Evolutionary conservation across 305 asterid genomes (phyloP), one percentile per base, ranked within the genome.

Genomic region (Fraxinus ornus): DNA sequence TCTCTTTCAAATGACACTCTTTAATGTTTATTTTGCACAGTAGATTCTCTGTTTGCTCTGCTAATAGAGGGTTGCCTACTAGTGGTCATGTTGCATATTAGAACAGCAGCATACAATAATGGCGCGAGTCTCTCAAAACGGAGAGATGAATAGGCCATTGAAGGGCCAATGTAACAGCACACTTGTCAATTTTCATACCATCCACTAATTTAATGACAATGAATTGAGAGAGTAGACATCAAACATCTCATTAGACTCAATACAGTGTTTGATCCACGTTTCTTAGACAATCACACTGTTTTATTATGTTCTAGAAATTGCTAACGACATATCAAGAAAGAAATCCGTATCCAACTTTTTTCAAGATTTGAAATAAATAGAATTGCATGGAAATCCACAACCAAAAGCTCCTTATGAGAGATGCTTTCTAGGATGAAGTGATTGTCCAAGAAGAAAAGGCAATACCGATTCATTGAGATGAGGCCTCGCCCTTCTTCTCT

Each of bases 401-500:
- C 9, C 21, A 13, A 21, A 32, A 5, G 47, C 10, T 30, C 35
- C 44, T 37, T 32, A 35, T 10, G 68, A 41, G 80, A 35, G 7
- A 24, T 60, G 13, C 35, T 44, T 19, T 41, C 30, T 57, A 9
- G 36, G 36, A 17, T 21, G 78, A 62, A 30, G 39, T 8, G 84
- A 78, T 52, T 49, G 37, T 62, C 26, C 36, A 55, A 24, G 49
- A 75, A 22, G 60, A 77, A 57, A 78, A 19, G 15, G 80, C 82
- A 57, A 78, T 33, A 78, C 70, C 15, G 8, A 26, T 74, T 87
- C 84, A 87, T 76, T 83, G 71, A 70, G 91, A 66, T 1, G 88
- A 62, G 9, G 83, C 68, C 55, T 83, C 89, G 1, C 39, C 83
- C 81, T 81, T 88, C 91, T 86, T 88, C 82, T 83, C 85, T 17